phyloP scores from a whole-genome alignment of 2,329 filamentous ascomycete genomes.

The Trichocomaceae sp. region DNA sequence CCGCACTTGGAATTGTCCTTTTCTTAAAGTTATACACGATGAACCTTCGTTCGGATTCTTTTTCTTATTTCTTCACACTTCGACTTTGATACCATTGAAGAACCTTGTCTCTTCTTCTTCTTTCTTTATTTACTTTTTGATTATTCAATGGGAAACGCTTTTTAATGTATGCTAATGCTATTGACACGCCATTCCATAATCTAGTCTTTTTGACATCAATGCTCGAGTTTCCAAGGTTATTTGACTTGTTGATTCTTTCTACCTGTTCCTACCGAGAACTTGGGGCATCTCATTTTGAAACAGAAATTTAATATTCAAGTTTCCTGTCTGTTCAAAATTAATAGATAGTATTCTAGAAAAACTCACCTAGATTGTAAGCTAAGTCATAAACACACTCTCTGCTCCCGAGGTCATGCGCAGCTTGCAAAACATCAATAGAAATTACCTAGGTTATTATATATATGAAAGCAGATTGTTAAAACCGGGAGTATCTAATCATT shows the following conservation, averaged over 20 bases:
- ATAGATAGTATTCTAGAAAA: too few relatives aligned
- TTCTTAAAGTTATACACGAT: too few relatives aligned
- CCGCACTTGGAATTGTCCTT: neutral
- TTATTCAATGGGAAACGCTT: neutral
- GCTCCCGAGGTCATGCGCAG: too few relatives aligned
- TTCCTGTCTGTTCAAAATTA: neutral
- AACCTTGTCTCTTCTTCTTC: neutral
- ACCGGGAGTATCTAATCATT: slow-evolving; percentile 5
- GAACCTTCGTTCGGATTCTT: neutral
- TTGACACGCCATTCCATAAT: neutral
- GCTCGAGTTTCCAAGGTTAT: neutral
- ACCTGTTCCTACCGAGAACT: too few relatives aligned
- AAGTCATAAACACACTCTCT: neutral
- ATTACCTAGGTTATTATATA: neutral
- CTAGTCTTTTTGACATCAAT: neutral
- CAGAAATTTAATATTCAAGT: neutral
- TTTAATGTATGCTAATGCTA: neutral
- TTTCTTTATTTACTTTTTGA: neutral
- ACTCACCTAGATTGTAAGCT: neutral
- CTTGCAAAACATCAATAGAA: neutral
- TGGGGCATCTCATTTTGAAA: neutral
- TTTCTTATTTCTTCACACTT: neutral
- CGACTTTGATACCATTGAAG: neutral
- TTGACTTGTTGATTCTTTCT: neutral
- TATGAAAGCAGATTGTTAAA: neutral